phyloP scores from a whole-genome alignment of 2,329 filamentous ascomycete genomes.

The Epichloe typhina region DNA sequence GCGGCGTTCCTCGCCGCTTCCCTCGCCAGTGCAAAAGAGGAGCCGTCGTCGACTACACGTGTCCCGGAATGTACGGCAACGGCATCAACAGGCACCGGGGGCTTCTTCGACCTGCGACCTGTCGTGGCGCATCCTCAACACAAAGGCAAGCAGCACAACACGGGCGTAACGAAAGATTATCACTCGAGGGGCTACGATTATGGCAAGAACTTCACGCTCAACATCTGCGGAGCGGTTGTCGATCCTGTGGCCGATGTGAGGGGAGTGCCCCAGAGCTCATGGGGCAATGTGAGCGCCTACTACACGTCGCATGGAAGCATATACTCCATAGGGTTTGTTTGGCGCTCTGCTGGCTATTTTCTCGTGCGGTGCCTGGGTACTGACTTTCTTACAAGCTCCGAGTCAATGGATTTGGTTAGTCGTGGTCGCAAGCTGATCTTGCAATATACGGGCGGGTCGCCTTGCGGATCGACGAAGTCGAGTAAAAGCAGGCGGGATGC shows the following conservation, averaged over 20 bases:
- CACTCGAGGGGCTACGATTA: conserved; percentile 64
- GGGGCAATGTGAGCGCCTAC: conserved; percentile 67
- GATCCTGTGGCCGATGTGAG: conserved; percentile 48
- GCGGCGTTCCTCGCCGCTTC: conserved; percentile 25
- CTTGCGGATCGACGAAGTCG: conserved; percentile 39
- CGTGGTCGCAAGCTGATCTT: conserved; percentile 64
- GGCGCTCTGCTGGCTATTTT: conserved; percentile 4
- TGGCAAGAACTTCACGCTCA: conserved; percentile 68
- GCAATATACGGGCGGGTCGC: conserved; percentile 66
- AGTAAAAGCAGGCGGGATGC: conserved; percentile 14
- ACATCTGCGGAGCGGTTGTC: conserved; percentile 68
- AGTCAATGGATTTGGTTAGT: conserved; percentile 39
- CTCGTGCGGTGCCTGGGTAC: background rate
- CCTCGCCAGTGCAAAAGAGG: conserved; percentile 19
- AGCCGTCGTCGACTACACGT: conserved; percentile 28
- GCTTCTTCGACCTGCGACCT: conserved; percentile 46
- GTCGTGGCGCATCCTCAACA: conserved; percentile 34
- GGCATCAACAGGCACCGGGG: conserved; percentile 39
- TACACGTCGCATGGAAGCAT: conserved; percentile 53
- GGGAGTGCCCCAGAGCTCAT: conserved; percentile 46
- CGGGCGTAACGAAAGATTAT: conserved; percentile 36
- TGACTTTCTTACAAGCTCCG: conserved; percentile 16
- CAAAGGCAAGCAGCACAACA: conserved; percentile 31
- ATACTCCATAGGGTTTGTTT: conserved; percentile 60
- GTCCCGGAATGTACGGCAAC: conserved; percentile 42